A percentile compares a stretch with the other conserved stretches of the same genome.
Evolutionary conservation across 805 yeast genomes (phyloP).

Genomic region (Wickerhamomyces queroliae): DNA sequence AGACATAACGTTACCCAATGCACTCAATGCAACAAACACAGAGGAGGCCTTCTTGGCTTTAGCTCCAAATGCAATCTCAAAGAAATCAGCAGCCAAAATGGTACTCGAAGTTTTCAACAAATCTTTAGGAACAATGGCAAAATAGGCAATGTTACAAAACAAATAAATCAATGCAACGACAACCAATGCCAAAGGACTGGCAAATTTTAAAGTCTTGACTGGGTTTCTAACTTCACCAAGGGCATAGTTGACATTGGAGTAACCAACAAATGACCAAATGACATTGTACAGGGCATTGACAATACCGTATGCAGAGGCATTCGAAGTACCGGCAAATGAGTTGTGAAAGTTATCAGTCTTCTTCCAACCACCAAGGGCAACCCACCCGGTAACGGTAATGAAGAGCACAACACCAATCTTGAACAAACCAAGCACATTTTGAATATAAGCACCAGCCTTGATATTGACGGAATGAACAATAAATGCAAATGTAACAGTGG

Average conservation of each 20-base stretch:
- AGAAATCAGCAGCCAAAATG: conserved; percentile 71
- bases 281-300: conserved; percentile 76
- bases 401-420: conserved; percentile 66
- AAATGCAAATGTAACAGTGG: conserved; percentile 65
- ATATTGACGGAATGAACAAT: conserved; percentile 55
- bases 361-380: conserved; percentile 68
- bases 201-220: conserved; percentile 55
- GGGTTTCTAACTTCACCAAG: conserved; percentile 77
- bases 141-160: conserved; percentile 74
- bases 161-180: conserved; percentile 61
- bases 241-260: conserved; percentile 79
- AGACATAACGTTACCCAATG: conserved; percentile 76
- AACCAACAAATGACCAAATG: conserved; percentile 82
- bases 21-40: conserved; percentile 75
- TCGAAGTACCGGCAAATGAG: conserved; percentile 47
- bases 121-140: conserved; percentile 72
- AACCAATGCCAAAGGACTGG: conserved; percentile 71
- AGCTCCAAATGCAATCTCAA: conserved; percentile 64
- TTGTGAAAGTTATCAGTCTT: conserved; percentile 56
- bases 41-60: conserved; percentile 68
- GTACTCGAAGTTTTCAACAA: conserved; percentile 56
- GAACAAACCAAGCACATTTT: conserved; percentile 62
- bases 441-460: conserved; percentile 61
- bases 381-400: conserved; percentile 78
- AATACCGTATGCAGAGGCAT: conserved; percentile 59